Evolutionary conservation across 441 rosid genomes (phyloP).

Genomic region (Euphorbia corollata): DNA sequence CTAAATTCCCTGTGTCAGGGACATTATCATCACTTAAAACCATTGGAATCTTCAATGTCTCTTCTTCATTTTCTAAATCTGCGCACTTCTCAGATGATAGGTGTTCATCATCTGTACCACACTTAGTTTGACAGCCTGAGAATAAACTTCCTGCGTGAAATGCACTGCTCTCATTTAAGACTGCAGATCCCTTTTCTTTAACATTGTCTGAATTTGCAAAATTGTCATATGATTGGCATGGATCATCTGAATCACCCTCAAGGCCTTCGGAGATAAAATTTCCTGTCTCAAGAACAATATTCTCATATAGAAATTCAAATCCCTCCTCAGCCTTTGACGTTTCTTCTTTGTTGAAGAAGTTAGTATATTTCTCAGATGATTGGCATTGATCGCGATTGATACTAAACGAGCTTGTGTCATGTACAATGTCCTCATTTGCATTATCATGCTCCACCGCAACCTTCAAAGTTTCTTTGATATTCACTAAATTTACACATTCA

Average conservation of each 20-base stretch:
- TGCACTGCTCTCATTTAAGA: background rate
- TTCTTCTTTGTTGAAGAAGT: background rate
- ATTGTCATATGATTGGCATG: constrained; percentile 4
- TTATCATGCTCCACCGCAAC: constrained; percentile 1
- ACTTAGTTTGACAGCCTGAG: constrained; percentile 3
- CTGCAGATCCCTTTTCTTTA: background rate
- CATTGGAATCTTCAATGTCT: background rate
- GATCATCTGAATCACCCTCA: constrained; percentile 6
- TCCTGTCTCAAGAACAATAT: background rate
- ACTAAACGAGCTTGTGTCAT: constrained; percentile 14
- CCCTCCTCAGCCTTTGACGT: background rate
- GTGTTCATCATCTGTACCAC: constrained; percentile 8
- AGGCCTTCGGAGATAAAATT: constrained; percentile 2
- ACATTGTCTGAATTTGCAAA: constrained; percentile 11
- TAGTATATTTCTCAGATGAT: background rate
- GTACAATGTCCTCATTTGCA: background rate
- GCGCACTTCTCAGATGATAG: background rate
- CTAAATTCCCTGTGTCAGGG: constrained; percentile 15
- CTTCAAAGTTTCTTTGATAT: constrained; percentile 5
- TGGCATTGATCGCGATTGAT: background rate
- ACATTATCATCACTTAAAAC: background rate
- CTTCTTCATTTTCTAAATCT: constrained; percentile 13
- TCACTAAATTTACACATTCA: constrained; percentile 2
- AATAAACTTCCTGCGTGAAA: constrained; percentile 15
- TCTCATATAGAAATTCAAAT: background rate